Conservation (phyloP, 106 monocot species). For the Triglochin maritima region DNA sequence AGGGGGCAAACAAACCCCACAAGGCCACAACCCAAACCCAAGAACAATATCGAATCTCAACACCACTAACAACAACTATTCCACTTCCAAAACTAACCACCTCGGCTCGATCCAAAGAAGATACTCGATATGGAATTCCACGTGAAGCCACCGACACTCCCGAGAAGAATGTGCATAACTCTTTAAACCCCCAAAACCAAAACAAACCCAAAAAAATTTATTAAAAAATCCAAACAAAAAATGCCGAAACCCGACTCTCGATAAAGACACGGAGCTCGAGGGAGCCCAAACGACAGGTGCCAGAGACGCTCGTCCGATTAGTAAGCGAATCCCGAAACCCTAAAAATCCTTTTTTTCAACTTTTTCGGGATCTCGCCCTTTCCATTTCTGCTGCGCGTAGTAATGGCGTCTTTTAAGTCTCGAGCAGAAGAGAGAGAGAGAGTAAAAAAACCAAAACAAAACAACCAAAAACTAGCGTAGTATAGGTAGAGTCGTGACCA, state of each 20-base stretch:
- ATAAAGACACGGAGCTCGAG: neutral
- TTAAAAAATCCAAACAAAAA: neutral
- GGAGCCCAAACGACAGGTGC: neutral
- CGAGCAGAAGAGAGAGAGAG: neutral
- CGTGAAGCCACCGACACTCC: neutral
- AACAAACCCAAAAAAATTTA: neutral
- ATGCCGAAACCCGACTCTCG: neutral
- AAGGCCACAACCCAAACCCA: neutral
- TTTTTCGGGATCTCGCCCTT: neutral
- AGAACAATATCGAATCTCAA: neutral
- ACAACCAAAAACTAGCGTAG: neutral
- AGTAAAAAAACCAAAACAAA: neutral
- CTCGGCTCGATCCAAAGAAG: neutral
- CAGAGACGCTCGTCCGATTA: neutral
- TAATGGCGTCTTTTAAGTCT: slow-evolving; percentile 2
- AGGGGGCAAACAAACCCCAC: neutral
- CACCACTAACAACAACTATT: neutral
- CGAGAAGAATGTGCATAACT: neutral
- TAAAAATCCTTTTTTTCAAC: neutral
- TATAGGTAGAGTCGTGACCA: neutral
- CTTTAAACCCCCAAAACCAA: neutral
- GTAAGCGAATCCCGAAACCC: neutral
- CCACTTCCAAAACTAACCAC: too few relatives aligned
- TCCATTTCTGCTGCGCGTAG: neutral
- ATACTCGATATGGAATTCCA: neutral